These are phyloP conservation scores for Dryas alaskensis DNA, from an alignment of 306 rosid genomes.

Conservation along the genomic window DNA sequence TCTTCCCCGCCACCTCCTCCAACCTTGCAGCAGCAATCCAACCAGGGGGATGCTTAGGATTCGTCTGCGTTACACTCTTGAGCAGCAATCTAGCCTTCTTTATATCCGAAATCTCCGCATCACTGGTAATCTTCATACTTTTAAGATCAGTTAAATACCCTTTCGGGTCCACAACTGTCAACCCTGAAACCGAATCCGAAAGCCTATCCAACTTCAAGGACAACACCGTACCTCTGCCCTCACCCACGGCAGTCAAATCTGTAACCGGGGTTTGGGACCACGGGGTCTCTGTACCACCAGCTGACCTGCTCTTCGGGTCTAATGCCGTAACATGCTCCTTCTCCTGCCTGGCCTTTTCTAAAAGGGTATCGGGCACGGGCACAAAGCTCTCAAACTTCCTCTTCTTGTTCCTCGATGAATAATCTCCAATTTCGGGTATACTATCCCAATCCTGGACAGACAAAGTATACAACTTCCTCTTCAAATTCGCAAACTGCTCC, in stretches of 20 bases:
- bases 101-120: conserved; percentile 83
- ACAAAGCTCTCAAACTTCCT: conserved; percentile 86
- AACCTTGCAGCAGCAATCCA: conserved; percentile 92
- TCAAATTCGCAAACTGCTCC: conserved; percentile 79
- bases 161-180: conserved; percentile 78
- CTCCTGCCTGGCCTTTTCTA: conserved; percentile 90
- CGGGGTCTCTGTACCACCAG: conserved; percentile 73
- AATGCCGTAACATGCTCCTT: conserved; percentile 82
- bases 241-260: conserved; percentile 88
- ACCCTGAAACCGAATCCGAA: conserved; percentile 73
- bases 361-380: conserved; percentile 80
- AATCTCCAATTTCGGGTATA: conserved; percentile 82
- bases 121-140: conserved; percentile 88
- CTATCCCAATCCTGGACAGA: conserved; percentile 77
- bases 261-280: conserved; percentile 89
- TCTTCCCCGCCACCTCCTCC: conserved; percentile 87
- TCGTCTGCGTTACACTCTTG: conserved; percentile 82
- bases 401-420: conserved; percentile 75
- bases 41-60: conserved; percentile 86
- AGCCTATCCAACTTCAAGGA: conserved; percentile 77
- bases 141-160: conserved; percentile 76
- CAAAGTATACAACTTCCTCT: conserved; percentile 57
- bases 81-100: conserved; percentile 79
- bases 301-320: conserved; percentile 82
- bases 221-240: conserved; percentile 85